These are phyloP conservation scores for Tilletia caries DNA, from an alignment of 1,284 basidiomycete genomes.

Conservation along the genomic window DNA sequence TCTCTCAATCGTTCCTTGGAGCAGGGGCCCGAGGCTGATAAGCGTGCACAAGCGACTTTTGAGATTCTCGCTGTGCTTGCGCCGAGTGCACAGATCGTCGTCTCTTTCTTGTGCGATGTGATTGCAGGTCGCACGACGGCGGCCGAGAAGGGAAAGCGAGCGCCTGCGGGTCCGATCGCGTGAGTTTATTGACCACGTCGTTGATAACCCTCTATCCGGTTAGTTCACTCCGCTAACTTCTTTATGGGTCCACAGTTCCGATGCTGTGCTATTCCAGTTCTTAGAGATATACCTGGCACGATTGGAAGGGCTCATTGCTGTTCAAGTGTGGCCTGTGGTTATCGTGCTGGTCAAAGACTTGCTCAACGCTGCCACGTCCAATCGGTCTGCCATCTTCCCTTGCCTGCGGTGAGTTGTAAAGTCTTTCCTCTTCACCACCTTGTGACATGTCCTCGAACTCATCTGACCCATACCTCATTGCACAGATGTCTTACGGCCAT, in stretches of 20 bases:
- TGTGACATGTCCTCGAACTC: no score
- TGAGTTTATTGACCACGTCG: conserved; percentile 4
- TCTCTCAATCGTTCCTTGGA: no score
- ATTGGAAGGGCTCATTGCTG: conserved; percentile 79
- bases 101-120: conserved; percentile 80
- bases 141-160: conserved; percentile 23
- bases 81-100: conserved; percentile 78
- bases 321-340: conserved; percentile 77
- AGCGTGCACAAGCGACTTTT: conserved; percentile 60
- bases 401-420: conserved; percentile 56
- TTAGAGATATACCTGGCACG: conserved; percentile 80
- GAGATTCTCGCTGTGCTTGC: conserved; percentile 79
- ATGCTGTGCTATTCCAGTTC: conserved; percentile 67
- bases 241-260: conserved; percentile 27
- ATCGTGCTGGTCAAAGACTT: conserved; percentile 78
- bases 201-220: background rate
- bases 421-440: no score
- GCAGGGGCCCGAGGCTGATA: conserved; percentile 5
- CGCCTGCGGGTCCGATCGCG: conserved; percentile 17
- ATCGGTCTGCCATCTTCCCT: conserved; percentile 12
- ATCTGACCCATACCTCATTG: background rate
- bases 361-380: conserved; percentile 55
- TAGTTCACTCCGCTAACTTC: no score
- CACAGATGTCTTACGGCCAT: conserved; percentile 73
- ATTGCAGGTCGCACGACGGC: conserved; percentile 31